Percentiles rank a stretch among this genome's conserved stretches.
phyloP scores from a whole-genome alignment of 805 yeast genomes.

The Isabelozyma heimii region DNA sequence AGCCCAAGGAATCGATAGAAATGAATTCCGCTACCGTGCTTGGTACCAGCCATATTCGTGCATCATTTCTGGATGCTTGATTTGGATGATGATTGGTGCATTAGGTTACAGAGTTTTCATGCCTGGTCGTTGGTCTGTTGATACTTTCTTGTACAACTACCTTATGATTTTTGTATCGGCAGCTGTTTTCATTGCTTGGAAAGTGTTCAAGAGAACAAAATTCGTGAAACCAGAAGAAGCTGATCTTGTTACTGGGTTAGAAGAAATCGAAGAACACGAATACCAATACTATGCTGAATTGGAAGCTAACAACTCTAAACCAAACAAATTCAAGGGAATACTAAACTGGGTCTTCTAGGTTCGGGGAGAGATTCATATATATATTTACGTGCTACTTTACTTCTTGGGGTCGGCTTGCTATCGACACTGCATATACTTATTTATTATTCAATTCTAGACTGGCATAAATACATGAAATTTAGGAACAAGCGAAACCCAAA shows the following conservation, averaged over 20 bases:
- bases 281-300: slow-evolving; percentile 34
- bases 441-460: no score
- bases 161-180: slow-evolving; percentile 58
- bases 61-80: slow-evolving; percentile 25
- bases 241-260: slow-evolving; percentile 43
- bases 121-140: slow-evolving; percentile 61
- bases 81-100: slow-evolving; percentile 48
- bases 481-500: no score
- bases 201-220: slow-evolving; percentile 33
- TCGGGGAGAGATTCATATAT: not conserved
- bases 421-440: no score
- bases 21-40: slow-evolving; percentile 36
- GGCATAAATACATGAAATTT: no score
- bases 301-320: slow-evolving; percentile 21
- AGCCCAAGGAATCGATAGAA: slow-evolving; percentile 40
- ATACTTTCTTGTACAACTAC: slow-evolving; percentile 66
- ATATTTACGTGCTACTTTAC: not conserved
- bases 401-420: not conserved
- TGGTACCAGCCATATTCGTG: slow-evolving; percentile 45
- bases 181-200: slow-evolving; percentile 34
- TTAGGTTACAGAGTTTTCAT: slow-evolving; percentile 71
- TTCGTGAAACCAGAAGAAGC: slow-evolving; percentile 43
- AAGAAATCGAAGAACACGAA: slow-evolving; percentile 51
- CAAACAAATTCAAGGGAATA: slow-evolving; percentile 5
- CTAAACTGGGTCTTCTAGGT: slow-evolving; percentile 19